phyloP scores from a whole-genome alignment of 2,329 filamentous ascomycete genomes.

The Aspergillus neoniger region DNA sequence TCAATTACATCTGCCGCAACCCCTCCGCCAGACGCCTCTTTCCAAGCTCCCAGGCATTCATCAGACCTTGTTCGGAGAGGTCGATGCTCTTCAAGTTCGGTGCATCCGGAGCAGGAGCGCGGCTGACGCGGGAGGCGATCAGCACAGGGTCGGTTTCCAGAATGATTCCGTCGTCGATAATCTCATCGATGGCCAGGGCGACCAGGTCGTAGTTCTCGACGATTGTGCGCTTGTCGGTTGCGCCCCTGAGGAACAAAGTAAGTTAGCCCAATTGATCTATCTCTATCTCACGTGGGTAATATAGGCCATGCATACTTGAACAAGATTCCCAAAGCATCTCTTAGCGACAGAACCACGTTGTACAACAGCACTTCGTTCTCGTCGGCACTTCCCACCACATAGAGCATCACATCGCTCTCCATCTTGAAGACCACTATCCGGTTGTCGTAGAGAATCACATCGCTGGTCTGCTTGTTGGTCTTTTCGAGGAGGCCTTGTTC shows the following conservation, averaged over 20 bases:
- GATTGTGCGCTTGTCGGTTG: conserved; percentile 94
- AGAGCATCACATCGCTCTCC: conserved; percentile 95
- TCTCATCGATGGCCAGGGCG: conserved; percentile 90
- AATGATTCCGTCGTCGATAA: conserved; percentile 92
- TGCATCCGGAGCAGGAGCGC: conserved; percentile 85
- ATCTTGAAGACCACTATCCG: conserved; percentile 96
- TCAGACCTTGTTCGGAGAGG: conserved; percentile 89
- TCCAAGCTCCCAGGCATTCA: conserved; percentile 91
- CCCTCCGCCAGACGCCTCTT: conserved; percentile 89
- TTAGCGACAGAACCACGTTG: conserved; percentile 86
- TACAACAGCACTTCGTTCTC: conserved; percentile 98
- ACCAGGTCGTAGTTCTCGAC: conserved; percentile 99
- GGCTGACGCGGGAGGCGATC: conserved; percentile 87
- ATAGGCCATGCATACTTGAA: conserved; percentile 69
- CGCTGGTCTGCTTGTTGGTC: conserved; percentile 90
- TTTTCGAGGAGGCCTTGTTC: conserved; percentile 95
- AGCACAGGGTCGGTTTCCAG: conserved; percentile 96
- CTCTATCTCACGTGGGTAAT: no score
- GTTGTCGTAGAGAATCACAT: conserved; percentile 98
- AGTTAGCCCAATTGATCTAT: conserved; percentile 18
- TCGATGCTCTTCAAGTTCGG: conserved; percentile 89
- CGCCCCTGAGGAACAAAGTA: conserved; percentile 63
- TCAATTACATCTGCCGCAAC: conserved; percentile 62
- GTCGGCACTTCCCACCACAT: conserved; percentile 85
- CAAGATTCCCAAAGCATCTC: conserved; percentile 85